A percentile compares a stretch with the other conserved stretches of the same genome.
Evolutionary conservation across 129 eudicot genomes (phyloP).

Genomic region (Mikania micrantha): DNA sequence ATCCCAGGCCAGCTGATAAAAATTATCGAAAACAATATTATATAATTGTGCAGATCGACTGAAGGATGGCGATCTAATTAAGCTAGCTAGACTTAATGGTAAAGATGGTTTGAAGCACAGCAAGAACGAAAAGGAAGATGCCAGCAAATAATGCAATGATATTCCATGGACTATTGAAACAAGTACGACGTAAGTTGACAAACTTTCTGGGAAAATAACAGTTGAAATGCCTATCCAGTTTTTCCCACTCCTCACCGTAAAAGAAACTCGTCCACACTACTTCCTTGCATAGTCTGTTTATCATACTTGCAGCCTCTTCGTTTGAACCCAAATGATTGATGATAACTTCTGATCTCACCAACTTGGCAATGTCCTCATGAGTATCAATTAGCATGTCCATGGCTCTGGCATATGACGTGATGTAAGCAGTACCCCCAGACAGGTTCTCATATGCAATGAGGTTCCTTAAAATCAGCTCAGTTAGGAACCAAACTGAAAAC

Average conservation of each 20-base stretch:
- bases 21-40: too few relatives aligned
- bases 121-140: neutral
- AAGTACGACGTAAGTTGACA: neutral
- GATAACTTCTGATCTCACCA: constrained; percentile 11
- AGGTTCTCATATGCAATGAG: constrained; percentile 18
- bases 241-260: neutral
- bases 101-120: neutral
- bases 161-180: constrained; percentile 12
- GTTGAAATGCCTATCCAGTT: neutral
- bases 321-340: neutral
- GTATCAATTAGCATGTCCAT: constrained; percentile 6
- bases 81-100: too few relatives aligned
- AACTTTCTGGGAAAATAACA: too few relatives aligned
- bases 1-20: too few relatives aligned
- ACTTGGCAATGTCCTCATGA: constrained; percentile 10
- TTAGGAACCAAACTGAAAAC: too few relatives aligned
- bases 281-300: constrained; percentile 16
- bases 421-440: neutral
- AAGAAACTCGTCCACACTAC: neutral
- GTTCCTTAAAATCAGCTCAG: constrained; percentile 19
- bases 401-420: constrained; percentile 17
- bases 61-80: too few relatives aligned
- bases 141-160: constrained; percentile 14
- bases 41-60: too few relatives aligned
- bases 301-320: constrained; percentile 8